Conservation (phyloP, 768 basidiomycete genomes). For the Rhodocollybia butyracea region DNA sequence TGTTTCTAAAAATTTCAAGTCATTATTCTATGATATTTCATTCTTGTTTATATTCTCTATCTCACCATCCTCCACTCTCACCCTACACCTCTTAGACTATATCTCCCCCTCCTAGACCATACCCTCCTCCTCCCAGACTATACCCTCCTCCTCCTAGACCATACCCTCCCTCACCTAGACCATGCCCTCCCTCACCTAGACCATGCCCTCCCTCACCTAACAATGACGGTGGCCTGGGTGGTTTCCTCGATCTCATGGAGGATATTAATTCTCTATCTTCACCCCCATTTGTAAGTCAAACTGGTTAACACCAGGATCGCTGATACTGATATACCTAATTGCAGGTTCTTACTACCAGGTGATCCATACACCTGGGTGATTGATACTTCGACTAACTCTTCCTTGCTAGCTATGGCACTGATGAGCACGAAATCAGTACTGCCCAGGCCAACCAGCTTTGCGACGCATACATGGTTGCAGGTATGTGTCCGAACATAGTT, state of each 20-base stretch:
- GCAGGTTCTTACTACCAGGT: constrained; percentile 38
- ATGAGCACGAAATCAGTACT: constrained; percentile 38
- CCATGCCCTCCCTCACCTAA: no score
- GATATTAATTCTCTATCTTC: constrained; percentile 18
- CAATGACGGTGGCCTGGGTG: constrained; percentile 26
- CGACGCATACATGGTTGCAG: background rate
- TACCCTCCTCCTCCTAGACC: no score
- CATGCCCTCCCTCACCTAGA: no score
- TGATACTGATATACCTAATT: background rate
- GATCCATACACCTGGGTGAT: background rate
- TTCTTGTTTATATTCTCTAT: no score
- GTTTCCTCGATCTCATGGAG: constrained; percentile 31
- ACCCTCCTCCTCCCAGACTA: no score
- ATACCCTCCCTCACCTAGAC: no score
- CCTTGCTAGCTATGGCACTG: constrained; percentile 42
- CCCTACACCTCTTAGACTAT: no score
- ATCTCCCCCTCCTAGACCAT: no score
- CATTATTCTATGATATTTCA: no score
- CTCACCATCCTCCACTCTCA: no score
- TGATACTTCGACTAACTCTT: background rate
- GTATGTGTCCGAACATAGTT: background rate
- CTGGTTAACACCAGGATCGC: background rate
- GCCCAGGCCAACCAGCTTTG: constrained; percentile 7
- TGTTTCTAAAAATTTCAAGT: no score
- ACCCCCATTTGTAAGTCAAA: constrained; percentile 21